Conservation (phyloP, 805 yeast species). For the Metschnikowia anglica region DNA sequence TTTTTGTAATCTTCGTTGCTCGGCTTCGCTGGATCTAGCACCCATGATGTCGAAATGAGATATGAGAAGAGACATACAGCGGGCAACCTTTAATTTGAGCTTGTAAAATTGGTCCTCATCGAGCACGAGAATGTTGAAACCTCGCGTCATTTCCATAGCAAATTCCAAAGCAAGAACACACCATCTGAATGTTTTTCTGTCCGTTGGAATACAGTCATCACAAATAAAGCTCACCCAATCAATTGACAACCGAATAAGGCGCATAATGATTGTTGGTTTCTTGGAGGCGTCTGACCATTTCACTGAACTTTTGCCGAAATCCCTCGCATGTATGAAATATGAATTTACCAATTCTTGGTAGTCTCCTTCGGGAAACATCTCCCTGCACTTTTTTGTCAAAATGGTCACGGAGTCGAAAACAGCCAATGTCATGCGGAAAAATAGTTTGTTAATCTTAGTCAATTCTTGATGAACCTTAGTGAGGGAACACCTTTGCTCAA, state of each 20-base stretch:
- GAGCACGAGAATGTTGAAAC: conserved; percentile 80
- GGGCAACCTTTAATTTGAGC: conserved; percentile 80
- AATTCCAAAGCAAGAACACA: conserved; percentile 94
- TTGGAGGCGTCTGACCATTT: conserved; percentile 61
- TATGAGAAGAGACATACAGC: conserved; percentile 88
- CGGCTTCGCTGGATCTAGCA: conserved; percentile 79
- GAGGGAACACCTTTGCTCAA: conserved; percentile 69
- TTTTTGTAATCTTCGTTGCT: conserved; percentile 52
- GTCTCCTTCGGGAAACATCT: conserved; percentile 48
- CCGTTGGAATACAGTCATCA: conserved; percentile 93
- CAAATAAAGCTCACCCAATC: conserved; percentile 93
- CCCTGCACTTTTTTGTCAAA: conserved; percentile 53
- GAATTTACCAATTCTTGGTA: conserved; percentile 77
- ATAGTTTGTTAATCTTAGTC: conserved; percentile 59
- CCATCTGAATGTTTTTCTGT: conserved; percentile 90
- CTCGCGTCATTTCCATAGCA: conserved; percentile 91
- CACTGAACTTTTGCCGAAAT: conserved; percentile 72
- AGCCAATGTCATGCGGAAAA: conserved; percentile 64
- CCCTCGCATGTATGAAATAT: conserved; percentile 74
- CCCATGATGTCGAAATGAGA: conserved; percentile 99
- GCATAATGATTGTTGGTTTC: conserved; percentile 66
- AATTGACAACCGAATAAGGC: conserved; percentile 70
- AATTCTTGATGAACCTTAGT: conserved; percentile 73
- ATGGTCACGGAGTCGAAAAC: conserved; percentile 61
- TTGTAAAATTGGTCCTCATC: conserved; percentile 71